Evolutionary conservation across 768 basidiomycete genomes (phyloP).

Genomic region (Boletus sp.): DNA sequence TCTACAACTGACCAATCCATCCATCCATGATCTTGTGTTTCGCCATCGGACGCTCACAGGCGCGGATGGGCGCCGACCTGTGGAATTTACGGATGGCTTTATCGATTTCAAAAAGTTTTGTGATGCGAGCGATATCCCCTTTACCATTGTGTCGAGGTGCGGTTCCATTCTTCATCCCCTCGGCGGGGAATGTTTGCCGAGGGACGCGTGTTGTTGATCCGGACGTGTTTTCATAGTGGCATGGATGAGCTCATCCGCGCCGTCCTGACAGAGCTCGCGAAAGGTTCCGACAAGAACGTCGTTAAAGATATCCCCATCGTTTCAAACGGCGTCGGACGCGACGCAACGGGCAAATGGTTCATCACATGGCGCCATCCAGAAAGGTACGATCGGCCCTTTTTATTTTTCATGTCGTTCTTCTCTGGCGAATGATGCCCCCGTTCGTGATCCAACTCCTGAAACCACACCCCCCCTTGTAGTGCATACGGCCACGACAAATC

Average conservation of each 20-base stretch:
- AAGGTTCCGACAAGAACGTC: slow-evolving; percentile 47
- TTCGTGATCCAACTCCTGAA: not conserved
- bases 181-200: not conserved
- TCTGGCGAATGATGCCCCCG: not conserved
- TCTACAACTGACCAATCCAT: not conserved
- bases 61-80: slow-evolving; percentile 6
- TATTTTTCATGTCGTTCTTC: not conserved
- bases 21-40: not conserved
- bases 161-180: slow-evolving; percentile 8
- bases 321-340: slow-evolving; percentile 82
- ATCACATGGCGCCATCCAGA: slow-evolving; percentile 88
- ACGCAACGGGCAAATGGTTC: slow-evolving; percentile 61
- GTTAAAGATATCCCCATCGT: slow-evolving; percentile 84
- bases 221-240: slow-evolving; percentile 49
- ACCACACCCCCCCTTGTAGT: slow-evolving; percentile 30
- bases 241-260: slow-evolving; percentile 94
- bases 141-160: slow-evolving; percentile 91
- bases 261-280: slow-evolving; percentile 74
- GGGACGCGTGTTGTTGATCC: slow-evolving; percentile 1
- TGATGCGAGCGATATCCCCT: slow-evolving; percentile 72
- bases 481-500: slow-evolving; percentile 96
- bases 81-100: slow-evolving; percentile 54
- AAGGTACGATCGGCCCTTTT: slow-evolving; percentile 47
- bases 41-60: slow-evolving; percentile 3
- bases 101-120: slow-evolving; percentile 85